Conservation (phyloP, 2,329 filamentous ascomycete species). For the Penicillium italicum region DNA sequence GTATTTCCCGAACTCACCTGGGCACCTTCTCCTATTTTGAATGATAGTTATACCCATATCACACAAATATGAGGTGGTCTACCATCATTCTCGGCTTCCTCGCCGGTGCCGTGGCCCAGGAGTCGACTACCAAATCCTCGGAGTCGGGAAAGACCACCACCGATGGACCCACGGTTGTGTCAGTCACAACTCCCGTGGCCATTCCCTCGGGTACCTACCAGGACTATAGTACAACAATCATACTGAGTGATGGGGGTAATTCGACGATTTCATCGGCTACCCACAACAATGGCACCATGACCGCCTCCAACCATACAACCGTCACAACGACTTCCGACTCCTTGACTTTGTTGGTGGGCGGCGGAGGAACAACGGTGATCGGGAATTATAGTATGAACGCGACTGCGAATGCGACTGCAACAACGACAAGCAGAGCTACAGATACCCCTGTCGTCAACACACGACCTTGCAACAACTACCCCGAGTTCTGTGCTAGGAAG, state of each 20-base stretch:
- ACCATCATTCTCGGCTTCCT: slow-evolving; percentile 14
- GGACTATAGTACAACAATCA: slow-evolving; percentile 38
- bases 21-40: not conserved
- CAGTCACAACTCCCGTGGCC: slow-evolving; percentile 24
- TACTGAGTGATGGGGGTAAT: slow-evolving; percentile 20
- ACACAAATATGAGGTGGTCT: slow-evolving; percentile 18
- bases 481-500: slow-evolving; percentile 70
- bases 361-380: slow-evolving; percentile 43
- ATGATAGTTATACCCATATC: not conserved
- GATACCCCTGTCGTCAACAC: slow-evolving; percentile 58
- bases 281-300: slow-evolving; percentile 23
- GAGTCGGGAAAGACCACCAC: slow-evolving; percentile 12
- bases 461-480: slow-evolving; percentile 72
- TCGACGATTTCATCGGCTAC: slow-evolving; percentile 23
- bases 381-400: slow-evolving; percentile 43
- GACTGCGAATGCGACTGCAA: slow-evolving; percentile 46
- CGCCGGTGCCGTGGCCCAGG: slow-evolving; percentile 13
- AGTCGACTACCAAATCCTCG: not conserved
- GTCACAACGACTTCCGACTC: slow-evolving; percentile 38
- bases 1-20: not conserved
- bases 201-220: slow-evolving; percentile 41
- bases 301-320: slow-evolving; percentile 26
- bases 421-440: slow-evolving; percentile 46
- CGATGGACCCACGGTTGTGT: slow-evolving; percentile 20
- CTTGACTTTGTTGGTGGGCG: slow-evolving; percentile 40